phyloP scores from a whole-genome alignment of 345 rosid species.

The Salix viminalis region DNA sequence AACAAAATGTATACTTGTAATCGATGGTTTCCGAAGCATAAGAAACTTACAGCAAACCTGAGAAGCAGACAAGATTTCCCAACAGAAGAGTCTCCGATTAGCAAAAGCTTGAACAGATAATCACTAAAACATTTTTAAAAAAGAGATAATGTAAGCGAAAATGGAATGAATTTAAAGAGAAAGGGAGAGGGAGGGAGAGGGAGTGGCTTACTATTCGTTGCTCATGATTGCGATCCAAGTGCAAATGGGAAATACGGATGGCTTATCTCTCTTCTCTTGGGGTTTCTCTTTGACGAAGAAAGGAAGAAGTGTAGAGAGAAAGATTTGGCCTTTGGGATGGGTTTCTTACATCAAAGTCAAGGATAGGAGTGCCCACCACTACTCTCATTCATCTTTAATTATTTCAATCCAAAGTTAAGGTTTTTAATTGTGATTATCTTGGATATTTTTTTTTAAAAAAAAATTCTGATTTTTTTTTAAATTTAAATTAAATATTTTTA shows the following conservation, averaged over 20 bases:
- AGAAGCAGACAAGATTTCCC: constrained; percentile 81
- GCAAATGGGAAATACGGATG: background rate
- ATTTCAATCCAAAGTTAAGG: too few species aligned
- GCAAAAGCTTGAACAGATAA: constrained; percentile 72
- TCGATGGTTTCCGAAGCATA: background rate
- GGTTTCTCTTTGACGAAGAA: background rate
- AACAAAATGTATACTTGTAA: background rate
- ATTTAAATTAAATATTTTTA: too few species aligned
- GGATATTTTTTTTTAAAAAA: too few species aligned
- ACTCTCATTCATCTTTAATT: background rate
- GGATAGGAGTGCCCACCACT: background rate
- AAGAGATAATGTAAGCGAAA: background rate
- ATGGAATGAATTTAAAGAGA: background rate
- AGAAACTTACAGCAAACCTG: constrained; percentile 60
- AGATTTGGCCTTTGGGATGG: background rate
- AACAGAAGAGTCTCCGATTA: constrained; percentile 79
- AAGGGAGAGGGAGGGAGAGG: background rate
- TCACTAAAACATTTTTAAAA: constrained; percentile 38
- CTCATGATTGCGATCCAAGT: constrained; percentile 19
- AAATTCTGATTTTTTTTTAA: too few species aligned
- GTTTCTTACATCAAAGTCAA: background rate
- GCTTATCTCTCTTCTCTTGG: background rate
- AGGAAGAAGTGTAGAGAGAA: background rate
- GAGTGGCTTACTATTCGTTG: constrained; percentile 22
- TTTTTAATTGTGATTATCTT: too few species aligned